Percentiles rank a stretch among this genome's conserved stretches.
Evolutionary conservation across 2,329 filamentous ascomycete species (phyloP).

Genomic region (Trichoderma sp.): DNA sequence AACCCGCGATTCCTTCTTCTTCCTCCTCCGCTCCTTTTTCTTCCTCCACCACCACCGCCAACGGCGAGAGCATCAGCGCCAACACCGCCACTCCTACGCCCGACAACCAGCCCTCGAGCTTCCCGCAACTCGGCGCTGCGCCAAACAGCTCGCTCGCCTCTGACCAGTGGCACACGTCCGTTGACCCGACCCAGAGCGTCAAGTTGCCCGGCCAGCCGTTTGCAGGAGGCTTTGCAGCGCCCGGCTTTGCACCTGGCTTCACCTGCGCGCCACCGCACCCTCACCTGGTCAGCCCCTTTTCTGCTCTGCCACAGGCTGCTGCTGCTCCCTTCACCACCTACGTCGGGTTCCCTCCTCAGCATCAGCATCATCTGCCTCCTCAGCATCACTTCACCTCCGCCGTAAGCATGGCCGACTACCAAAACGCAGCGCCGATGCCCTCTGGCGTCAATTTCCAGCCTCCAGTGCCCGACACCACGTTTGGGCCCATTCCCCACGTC

Average conservation of each 20-base stretch:
- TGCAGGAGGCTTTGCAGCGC: conserved; percentile 28
- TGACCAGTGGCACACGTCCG: conserved; percentile 42
- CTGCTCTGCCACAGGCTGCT: conserved; percentile 4
- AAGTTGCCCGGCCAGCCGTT: conserved; percentile 34
- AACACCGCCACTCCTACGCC: conserved; percentile 6
- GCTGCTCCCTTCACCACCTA: conserved; percentile 34
- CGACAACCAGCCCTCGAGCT: conserved; percentile 35
- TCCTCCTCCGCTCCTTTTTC: conserved; percentile 17
- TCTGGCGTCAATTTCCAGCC: conserved; percentile 60
- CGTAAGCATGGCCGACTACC: conserved; percentile 46
- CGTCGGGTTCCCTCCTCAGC: conserved; percentile 33
- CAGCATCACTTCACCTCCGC: conserved; percentile 32
- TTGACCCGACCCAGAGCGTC: conserved; percentile 42
- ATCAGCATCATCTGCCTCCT: conserved; percentile 28
- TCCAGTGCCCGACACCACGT: conserved; percentile 60
- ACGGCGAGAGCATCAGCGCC: neutral
- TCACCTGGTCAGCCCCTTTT: conserved; percentile 24
- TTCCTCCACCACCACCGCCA: neutral
- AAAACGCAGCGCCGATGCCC: conserved; percentile 47
- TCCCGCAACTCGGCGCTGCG: conserved; percentile 39
- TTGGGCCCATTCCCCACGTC: conserved; percentile 58
- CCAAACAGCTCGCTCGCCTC: conserved; percentile 31
- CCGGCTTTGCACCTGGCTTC: conserved; percentile 25
- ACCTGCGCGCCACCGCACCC: conserved; percentile 10
- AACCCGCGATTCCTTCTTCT: neutral